phyloP scores from a whole-genome alignment of 2,329 filamentous ascomycete species.

The Pseudogymnoascus sp. region DNA sequence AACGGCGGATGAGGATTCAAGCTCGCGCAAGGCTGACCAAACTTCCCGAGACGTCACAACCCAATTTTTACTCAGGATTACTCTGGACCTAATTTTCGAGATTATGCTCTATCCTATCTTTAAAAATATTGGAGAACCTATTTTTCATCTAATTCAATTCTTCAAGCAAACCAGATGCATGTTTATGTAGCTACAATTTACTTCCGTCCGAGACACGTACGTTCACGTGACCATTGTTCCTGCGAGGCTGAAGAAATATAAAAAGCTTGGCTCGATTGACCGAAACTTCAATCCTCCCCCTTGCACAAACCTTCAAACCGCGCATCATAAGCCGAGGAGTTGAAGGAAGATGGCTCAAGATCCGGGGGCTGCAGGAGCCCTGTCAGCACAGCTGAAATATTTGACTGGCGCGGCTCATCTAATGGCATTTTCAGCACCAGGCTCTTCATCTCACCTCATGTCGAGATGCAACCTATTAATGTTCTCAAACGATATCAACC shows the following conservation, averaged over 20 bases:
- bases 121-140: not conserved
- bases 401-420: conserved; percentile 53
- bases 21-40: not conserved
- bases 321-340: not conserved
- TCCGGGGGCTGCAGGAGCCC: not conserved
- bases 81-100: not conserved
- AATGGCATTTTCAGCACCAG: conserved; percentile 42
- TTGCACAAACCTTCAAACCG: not conserved
- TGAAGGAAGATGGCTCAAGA: conserved; percentile 3
- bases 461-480: conserved; percentile 41
- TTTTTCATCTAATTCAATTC: not conserved
- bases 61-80: not conserved
- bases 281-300: conserved; percentile 5
- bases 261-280: conserved; percentile 6
- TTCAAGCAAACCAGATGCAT: not conserved
- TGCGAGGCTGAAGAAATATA: conserved; percentile 1
- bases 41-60: not conserved
- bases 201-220: not conserved
- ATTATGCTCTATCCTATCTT: not conserved
- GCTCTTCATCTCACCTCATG: conserved; percentile 53
- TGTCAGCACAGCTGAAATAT: conserved; percentile 25
- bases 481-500: conserved; percentile 36
- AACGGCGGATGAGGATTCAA: not conserved
- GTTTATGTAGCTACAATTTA: conserved; percentile 1
- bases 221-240: not conserved